Conservation (phyloP, 192 early-diverging fungal species). For the Podila minutissima region DNA sequence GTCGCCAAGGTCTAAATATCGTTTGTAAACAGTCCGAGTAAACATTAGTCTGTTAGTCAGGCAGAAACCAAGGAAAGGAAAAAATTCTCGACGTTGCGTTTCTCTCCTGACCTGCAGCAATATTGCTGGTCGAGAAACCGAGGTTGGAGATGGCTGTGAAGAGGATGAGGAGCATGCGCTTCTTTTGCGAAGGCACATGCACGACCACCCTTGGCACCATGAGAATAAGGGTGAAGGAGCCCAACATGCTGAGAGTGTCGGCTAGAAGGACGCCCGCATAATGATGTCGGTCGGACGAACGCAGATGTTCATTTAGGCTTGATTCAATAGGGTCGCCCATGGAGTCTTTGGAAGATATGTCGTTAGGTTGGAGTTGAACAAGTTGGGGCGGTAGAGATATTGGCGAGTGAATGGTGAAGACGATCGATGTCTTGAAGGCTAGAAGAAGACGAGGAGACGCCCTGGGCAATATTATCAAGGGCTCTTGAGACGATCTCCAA, state of each 20-base stretch:
- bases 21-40: constrained; percentile 13
- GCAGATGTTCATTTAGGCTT: neutral
- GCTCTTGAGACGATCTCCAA: too few relatives aligned
- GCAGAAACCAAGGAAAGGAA: too few relatives aligned
- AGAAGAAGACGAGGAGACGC: too few relatives aligned
- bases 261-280: neutral
- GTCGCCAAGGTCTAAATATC: constrained; percentile 22
- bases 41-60: too few relatives aligned
- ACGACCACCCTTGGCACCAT: constrained; percentile 14
- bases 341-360: too few relatives aligned
- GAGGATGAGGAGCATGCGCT: constrained; percentile 40
- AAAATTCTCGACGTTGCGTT: neutral
- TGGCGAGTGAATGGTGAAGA: too few relatives aligned
- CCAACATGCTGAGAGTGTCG: constrained; percentile 33
- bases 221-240: constrained; percentile 29
- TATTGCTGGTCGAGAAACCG: constrained; percentile 30
- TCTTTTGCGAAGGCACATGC: constrained; percentile 25
- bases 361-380: too few relatives aligned
- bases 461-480: too few relatives aligned
- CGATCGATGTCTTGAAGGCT: too few relatives aligned
- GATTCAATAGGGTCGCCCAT: too few relatives aligned
- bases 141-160: constrained; percentile 41
- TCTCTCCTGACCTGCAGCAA: constrained; percentile 19
- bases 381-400: too few relatives aligned
- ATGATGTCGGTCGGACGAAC: neutral